Conservation (phyloP, 352 stramenopile species). For the Phytophthora aleatoria region DNA sequence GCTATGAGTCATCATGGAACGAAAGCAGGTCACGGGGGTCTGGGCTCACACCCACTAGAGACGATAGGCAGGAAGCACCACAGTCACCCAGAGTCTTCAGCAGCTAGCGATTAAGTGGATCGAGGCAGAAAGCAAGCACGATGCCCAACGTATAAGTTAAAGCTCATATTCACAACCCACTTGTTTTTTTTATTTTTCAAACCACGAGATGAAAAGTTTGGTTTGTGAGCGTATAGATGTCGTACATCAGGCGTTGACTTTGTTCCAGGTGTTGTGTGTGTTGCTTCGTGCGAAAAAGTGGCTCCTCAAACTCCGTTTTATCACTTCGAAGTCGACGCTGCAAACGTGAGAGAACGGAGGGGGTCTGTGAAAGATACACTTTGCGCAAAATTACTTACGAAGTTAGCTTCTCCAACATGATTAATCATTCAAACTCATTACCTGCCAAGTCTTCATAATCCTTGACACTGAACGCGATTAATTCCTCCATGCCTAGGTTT, state of each 20-base stretch:
- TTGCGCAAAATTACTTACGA: not conserved
- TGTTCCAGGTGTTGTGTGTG: slow-evolving; percentile 47
- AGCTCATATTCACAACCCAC: slow-evolving; percentile 4
- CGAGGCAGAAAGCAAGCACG: slow-evolving; percentile 11
- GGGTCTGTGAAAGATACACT: slow-evolving; percentile 44
- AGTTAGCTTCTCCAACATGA: slow-evolving; percentile 10
- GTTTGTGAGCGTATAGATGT: slow-evolving; percentile 28
- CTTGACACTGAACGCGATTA: slow-evolving; percentile 49
- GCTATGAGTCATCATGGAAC: slow-evolving; percentile 20
- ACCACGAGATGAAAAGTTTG: slow-evolving; percentile 41
- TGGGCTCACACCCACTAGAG: slow-evolving; percentile 32
- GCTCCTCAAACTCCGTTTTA: slow-evolving; percentile 10
- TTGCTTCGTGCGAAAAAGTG: slow-evolving; percentile 44
- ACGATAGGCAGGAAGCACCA: slow-evolving; percentile 34
- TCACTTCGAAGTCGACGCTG: slow-evolving; percentile 28
- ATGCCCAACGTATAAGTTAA: slow-evolving; percentile 29
- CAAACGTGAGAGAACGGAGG: slow-evolving; percentile 20
- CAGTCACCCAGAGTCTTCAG: slow-evolving; percentile 19
- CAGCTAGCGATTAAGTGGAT: slow-evolving; percentile 29
- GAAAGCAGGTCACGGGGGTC: slow-evolving; percentile 23
- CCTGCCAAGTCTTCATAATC: slow-evolving; percentile 62
- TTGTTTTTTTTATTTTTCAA: not conserved
- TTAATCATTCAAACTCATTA: slow-evolving; percentile 6
- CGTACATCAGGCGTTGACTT: slow-evolving; percentile 46
- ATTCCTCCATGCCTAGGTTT: slow-evolving; percentile 41